phyloP scores from a whole-genome alignment of 2,329 filamentous ascomycete genomes.

The Monilinia laxa region DNA sequence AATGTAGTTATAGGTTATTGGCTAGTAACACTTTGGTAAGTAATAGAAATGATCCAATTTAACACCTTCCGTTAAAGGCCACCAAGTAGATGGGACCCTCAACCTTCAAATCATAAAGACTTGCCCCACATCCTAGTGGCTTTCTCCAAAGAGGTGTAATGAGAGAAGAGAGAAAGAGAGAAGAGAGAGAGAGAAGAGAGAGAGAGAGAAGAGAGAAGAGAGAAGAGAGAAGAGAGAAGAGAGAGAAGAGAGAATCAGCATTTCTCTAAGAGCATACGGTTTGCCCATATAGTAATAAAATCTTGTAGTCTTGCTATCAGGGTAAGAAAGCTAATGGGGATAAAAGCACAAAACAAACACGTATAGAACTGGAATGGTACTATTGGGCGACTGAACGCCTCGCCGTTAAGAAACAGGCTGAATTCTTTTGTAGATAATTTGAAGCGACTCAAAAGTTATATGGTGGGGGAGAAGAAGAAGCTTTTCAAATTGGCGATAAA shows the following conservation, averaged over 20 bases:
- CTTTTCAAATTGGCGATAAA: neutral
- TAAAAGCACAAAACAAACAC: neutral
- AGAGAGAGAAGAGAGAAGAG: too few species aligned
- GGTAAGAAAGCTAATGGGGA: slow-evolving; percentile 7
- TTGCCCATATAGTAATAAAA: slow-evolving; percentile 22
- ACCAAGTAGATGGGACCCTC: neutral
- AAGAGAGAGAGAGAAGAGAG: too few species aligned
- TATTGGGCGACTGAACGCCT: neutral
- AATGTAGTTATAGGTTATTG: neutral
- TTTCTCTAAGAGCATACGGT: slow-evolving; percentile 28
- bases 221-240: too few species aligned
- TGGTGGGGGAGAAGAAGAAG: neutral
- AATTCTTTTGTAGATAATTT: neutral
- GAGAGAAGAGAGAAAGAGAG: too few species aligned
- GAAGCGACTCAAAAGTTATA: neutral
- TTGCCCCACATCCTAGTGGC: slow-evolving; percentile 26
- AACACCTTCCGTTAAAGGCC: neutral
- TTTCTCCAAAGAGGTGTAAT: slow-evolving; percentile 30
- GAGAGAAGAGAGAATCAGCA: too few species aligned
- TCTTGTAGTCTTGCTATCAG: slow-evolving; percentile 24
- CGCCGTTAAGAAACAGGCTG: neutral
- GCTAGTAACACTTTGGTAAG: neutral
- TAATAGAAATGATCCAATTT: neutral
- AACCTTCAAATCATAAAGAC: slow-evolving; percentile 17
- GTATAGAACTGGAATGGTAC: neutral